A percentile compares a stretch with the other conserved stretches of the same genome.
Conservation (phyloP, 2,329 filamentous ascomycete species). For the Capronia coronata region DNA sequence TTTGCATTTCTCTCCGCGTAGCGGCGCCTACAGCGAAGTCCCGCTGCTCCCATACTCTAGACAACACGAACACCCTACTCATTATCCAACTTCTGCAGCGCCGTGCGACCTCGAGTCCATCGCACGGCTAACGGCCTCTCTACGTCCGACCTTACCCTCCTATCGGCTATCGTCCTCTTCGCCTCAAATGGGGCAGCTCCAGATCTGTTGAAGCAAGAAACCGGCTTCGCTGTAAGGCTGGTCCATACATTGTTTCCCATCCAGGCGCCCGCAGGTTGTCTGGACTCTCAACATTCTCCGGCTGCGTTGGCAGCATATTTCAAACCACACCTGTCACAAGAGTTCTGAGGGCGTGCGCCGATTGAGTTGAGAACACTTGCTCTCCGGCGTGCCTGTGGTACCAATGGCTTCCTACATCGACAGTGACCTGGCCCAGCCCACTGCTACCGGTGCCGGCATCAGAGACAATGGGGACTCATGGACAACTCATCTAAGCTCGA, state of each 20-base stretch:
- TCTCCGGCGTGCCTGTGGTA: slow-evolving; percentile 12
- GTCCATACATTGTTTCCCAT: slow-evolving; percentile 1
- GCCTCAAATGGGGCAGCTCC: neutral
- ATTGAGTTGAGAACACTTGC: slow-evolving; percentile 16
- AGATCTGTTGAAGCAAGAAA: slow-evolving; percentile 2
- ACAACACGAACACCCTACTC: neutral
- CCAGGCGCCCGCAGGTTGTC: neutral
- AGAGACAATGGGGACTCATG: slow-evolving; percentile 14
- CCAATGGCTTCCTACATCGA: slow-evolving; percentile 19
- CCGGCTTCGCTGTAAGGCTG: slow-evolving; percentile 2
- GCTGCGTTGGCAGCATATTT: slow-evolving; percentile 9
- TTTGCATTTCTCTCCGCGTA: neutral
- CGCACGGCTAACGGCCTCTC: neutral
- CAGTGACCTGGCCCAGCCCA: slow-evolving; percentile 7
- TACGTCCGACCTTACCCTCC: neutral
- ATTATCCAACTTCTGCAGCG: neutral
- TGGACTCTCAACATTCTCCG: neutral
- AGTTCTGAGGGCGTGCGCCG: slow-evolving; percentile 3
- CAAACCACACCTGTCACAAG: slow-evolving; percentile 2
- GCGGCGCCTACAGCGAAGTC: neutral
- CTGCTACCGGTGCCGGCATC: slow-evolving; percentile 1
- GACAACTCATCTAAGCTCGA: slow-evolving; percentile 11
- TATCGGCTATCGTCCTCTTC: neutral
- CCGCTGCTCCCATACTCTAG: neutral
- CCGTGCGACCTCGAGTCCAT: neutral